These are phyloP conservation scores for Ceratocystis destructans DNA, from an alignment of 2,329 filamentous ascomycete genomes.

Conservation along the genomic window DNA sequence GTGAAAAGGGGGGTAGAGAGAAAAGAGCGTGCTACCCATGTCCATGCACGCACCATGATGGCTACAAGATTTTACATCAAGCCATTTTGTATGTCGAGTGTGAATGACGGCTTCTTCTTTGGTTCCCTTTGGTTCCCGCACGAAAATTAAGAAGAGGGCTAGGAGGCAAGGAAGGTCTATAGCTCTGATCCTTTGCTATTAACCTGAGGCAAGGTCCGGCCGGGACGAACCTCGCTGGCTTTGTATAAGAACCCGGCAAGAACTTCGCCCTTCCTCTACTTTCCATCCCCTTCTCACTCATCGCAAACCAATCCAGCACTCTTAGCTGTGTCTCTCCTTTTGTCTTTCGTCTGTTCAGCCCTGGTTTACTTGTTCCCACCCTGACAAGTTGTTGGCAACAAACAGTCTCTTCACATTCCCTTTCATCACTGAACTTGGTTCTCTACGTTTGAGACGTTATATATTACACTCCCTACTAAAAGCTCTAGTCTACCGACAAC, in stretches of 20 bases:
- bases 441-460: background rate
- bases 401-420: background rate
- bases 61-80: too few relatives aligned
- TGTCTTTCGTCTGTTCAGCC: background rate
- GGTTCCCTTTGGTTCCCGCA: too few relatives aligned
- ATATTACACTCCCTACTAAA: background rate
- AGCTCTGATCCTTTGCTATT: background rate
- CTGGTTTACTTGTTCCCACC: background rate
- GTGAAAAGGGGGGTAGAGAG: too few relatives aligned
- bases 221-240: background rate
- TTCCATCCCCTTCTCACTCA: background rate
- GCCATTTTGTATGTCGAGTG: too few relatives aligned
- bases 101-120: too few relatives aligned
- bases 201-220: background rate
- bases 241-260: background rate
- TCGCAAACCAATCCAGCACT: background rate
- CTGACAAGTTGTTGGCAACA: background rate
- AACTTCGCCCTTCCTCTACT: background rate
- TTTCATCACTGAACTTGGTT: background rate
- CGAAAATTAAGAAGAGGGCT: too few relatives aligned
- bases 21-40: too few relatives aligned
- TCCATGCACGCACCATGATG: too few relatives aligned
- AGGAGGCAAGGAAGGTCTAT: background rate
- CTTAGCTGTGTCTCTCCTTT: slow-evolving; percentile 8
- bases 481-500: background rate